phyloP scores from a whole-genome alignment of 306 rosid genomes.

The Morella rubra region DNA sequence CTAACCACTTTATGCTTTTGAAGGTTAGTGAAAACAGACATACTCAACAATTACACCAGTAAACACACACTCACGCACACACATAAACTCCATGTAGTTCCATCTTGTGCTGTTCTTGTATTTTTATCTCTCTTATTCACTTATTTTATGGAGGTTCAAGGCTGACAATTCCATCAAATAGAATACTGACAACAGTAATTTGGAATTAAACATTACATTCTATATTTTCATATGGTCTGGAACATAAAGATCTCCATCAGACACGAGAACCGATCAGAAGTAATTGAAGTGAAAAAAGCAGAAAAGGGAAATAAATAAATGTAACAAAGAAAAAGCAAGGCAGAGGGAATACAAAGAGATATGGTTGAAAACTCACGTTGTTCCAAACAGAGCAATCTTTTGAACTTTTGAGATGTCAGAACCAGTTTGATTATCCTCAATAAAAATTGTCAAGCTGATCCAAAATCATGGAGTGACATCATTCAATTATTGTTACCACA shows the following conservation, averaged over 20 bases:
- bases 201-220: background rate
- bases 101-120: no score
- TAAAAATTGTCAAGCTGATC: conserved; percentile 83
- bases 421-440: conserved; percentile 88
- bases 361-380: conserved; percentile 68
- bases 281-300: conserved; percentile 7
- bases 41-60: background rate
- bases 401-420: conserved; percentile 80
- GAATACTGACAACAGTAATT: background rate
- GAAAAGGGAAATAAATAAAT: background rate
- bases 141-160: background rate
- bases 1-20: background rate
- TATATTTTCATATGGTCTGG: background rate
- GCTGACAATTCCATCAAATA: background rate
- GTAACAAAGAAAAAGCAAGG: conserved; percentile 3
- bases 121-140: background rate
- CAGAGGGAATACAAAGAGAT: background rate
- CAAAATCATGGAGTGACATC: conserved; percentile 27
- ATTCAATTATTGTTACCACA: conserved; percentile 8
- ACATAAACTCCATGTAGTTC: background rate
- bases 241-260: background rate
- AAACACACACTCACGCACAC: background rate
- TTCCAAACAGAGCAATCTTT: conserved; percentile 72
- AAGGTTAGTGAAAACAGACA: background rate
- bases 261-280: background rate